Evolutionary conservation across 2,329 filamentous ascomycete genomes (phyloP).

Genomic region (Ilyonectria mors-panacis): DNA sequence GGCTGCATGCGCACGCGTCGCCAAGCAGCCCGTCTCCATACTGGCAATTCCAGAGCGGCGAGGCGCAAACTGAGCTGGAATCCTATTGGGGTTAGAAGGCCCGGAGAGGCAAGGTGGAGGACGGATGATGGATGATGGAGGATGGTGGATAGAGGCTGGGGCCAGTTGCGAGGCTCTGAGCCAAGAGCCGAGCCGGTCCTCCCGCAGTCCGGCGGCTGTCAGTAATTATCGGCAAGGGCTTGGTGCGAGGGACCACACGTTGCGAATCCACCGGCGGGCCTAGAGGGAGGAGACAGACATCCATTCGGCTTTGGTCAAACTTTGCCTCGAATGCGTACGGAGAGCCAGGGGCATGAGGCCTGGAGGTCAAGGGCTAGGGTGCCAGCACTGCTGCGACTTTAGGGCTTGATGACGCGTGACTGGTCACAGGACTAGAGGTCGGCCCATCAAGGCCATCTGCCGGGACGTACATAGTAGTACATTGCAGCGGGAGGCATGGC

Average conservation of each 20-base stretch:
- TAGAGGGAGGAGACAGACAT: not conserved
- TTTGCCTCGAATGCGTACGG: not conserved
- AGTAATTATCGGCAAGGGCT: not conserved
- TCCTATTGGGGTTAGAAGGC: slow-evolving; percentile 28
- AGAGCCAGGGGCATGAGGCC: not conserved
- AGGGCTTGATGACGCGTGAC: slow-evolving; percentile 28
- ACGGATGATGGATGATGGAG: slow-evolving; percentile 15
- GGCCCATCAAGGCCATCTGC: slow-evolving; percentile 26
- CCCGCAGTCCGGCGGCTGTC: slow-evolving; percentile 13
- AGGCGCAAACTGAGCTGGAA: slow-evolving; percentile 25
- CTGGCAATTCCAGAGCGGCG: slow-evolving; percentile 29
- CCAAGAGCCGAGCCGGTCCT: slow-evolving; percentile 24
- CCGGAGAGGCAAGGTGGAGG: slow-evolving; percentile 34
- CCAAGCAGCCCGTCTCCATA: slow-evolving; percentile 23
- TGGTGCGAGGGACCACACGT: not conserved
- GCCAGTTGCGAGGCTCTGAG: slow-evolving; percentile 35
- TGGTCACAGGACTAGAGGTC: slow-evolving; percentile 28
- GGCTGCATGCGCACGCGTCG: slow-evolving; percentile 31
- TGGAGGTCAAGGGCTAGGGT: not conserved
- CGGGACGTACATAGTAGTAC: slow-evolving; percentile 11
- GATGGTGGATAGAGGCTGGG: slow-evolving; percentile 16
- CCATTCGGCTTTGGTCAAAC: not conserved
- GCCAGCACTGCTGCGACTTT: not conserved
- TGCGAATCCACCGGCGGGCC: not conserved
- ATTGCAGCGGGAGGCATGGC: not conserved